phyloP scores from a whole-genome alignment of 768 basidiomycete genomes.

The Panaeolus papilionaceus region DNA sequence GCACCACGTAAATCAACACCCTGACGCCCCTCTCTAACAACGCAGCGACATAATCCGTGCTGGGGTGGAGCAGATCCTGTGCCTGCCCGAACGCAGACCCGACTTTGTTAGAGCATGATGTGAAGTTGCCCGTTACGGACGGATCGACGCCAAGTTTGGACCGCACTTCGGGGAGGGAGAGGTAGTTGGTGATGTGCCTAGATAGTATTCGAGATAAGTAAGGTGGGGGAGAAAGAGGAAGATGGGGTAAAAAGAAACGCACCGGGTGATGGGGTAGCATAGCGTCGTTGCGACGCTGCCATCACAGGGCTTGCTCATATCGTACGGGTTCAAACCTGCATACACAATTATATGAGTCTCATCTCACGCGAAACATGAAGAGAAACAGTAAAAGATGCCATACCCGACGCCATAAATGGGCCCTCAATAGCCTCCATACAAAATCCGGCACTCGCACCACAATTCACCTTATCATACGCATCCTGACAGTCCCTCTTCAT shows the following conservation, averaged over 20 bases:
- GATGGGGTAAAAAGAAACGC: not conserved
- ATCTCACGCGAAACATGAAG: too few relatives aligned
- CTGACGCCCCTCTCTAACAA: conserved; percentile 76
- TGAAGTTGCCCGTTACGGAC: conserved; percentile 38
- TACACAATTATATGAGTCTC: too few relatives aligned
- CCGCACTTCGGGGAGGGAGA: conserved; percentile 63
- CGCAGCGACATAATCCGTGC: conserved; percentile 63
- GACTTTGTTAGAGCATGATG: conserved; percentile 46
- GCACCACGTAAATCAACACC: conserved; percentile 68
- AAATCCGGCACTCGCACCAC: conserved; percentile 64
- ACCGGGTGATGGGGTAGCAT: conserved; percentile 63
- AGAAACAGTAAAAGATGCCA: too few relatives aligned
- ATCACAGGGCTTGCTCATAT: conserved; percentile 67
- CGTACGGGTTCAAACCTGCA: conserved; percentile 68
- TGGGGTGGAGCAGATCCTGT: conserved; percentile 50
- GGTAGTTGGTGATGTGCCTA: conserved; percentile 66
- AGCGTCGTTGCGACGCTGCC: conserved; percentile 50
- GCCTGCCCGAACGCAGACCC: conserved; percentile 49
- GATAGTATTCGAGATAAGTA: too few relatives aligned
- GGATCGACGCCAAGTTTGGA: conserved; percentile 66
- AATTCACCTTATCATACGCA: conserved; percentile 67
- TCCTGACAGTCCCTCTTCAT: conserved; percentile 65
- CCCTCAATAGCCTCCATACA: conserved; percentile 52
- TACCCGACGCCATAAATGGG: conserved; percentile 16
- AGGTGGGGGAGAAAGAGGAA: too few relatives aligned